phyloP scores from a whole-genome alignment of 768 basidiomycete genomes.

The Cytidiella melzeri region DNA sequence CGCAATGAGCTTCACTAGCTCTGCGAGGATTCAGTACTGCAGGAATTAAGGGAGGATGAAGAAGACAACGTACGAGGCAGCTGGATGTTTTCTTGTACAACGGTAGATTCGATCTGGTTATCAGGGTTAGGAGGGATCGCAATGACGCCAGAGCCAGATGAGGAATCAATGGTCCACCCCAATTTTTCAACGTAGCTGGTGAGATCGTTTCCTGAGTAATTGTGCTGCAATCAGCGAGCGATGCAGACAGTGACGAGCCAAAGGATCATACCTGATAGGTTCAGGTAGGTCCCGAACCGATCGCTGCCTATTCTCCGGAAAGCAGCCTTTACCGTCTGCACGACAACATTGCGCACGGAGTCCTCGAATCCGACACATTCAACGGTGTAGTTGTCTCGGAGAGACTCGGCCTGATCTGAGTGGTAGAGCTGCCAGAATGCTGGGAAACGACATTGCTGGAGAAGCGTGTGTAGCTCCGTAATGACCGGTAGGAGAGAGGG shows the following conservation, averaged over 20 bases:
- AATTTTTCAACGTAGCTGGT: slow-evolving; percentile 54
- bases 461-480: slow-evolving; percentile 58
- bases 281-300: slow-evolving; percentile 65
- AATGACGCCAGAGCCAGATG: slow-evolving; percentile 45
- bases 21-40: slow-evolving; percentile 30
- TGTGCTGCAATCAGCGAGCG: too few relatives aligned
- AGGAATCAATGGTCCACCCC: slow-evolving; percentile 58
- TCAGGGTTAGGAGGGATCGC: slow-evolving; percentile 76
- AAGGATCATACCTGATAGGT: slow-evolving; percentile 48
- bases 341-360: slow-evolving; percentile 70
- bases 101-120: slow-evolving; percentile 81
- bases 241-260: neutral
- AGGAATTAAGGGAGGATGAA: slow-evolving; percentile 3
- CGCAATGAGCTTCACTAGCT: slow-evolving; percentile 69
- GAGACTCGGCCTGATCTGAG: slow-evolving; percentile 60
- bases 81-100: slow-evolving; percentile 79
- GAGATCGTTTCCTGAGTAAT: slow-evolving; percentile 45
- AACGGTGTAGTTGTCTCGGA: slow-evolving; percentile 82
- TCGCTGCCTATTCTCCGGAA: slow-evolving; percentile 68
- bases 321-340: slow-evolving; percentile 71
- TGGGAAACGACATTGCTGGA: slow-evolving; percentile 83
- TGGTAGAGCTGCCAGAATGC: slow-evolving; percentile 77
- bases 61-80: slow-evolving; percentile 58
- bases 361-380: slow-evolving; percentile 82
- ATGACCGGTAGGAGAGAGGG: slow-evolving; percentile 64